A percentile compares a stretch with the other conserved stretches of the same genome.
Conservation (phyloP, 2,329 filamentous ascomycete genomes). For the Phoma sp. region DNA sequence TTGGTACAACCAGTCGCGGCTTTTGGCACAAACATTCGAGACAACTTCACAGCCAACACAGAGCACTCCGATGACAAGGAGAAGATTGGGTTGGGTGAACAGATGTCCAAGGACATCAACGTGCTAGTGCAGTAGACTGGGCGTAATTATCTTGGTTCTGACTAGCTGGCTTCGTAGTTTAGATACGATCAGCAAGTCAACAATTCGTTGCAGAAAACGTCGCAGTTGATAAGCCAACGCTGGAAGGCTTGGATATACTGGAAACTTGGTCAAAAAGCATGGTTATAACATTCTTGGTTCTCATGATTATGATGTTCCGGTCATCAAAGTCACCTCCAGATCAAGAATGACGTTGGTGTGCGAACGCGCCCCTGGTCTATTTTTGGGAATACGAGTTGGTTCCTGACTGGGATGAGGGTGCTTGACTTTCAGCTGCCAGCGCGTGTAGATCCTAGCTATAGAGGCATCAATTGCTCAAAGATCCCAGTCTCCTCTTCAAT, state of each 20-base stretch:
- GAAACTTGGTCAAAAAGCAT: too few species aligned
- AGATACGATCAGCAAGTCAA: too few species aligned
- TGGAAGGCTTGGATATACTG: too few species aligned
- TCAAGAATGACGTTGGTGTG: not conserved
- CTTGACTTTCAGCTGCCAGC: conserved; percentile 6
- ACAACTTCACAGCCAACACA: too few species aligned
- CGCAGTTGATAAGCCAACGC: too few species aligned
- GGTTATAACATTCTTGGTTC: not conserved
- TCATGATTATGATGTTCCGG: not conserved
- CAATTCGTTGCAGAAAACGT: too few species aligned
- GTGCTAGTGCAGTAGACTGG: too few species aligned
- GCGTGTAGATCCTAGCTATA: not conserved
- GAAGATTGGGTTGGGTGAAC: not conserved
- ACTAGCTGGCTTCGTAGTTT: too few species aligned
- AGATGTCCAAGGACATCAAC: too few species aligned
- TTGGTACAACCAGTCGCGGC: not conserved
- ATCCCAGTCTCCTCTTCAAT: not conserved
- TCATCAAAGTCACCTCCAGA: too few species aligned
- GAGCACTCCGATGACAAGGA: not conserved
- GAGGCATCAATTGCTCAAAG: not conserved
- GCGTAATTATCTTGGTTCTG: too few species aligned
- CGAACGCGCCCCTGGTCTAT: not conserved
- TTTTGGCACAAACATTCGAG: too few species aligned
- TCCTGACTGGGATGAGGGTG: conserved; percentile 8
- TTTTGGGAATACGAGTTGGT: conserved; percentile 14